Conservation (phyloP, 192 early-diverging fungal species). For the Entophlyctis helioformis region DNA sequence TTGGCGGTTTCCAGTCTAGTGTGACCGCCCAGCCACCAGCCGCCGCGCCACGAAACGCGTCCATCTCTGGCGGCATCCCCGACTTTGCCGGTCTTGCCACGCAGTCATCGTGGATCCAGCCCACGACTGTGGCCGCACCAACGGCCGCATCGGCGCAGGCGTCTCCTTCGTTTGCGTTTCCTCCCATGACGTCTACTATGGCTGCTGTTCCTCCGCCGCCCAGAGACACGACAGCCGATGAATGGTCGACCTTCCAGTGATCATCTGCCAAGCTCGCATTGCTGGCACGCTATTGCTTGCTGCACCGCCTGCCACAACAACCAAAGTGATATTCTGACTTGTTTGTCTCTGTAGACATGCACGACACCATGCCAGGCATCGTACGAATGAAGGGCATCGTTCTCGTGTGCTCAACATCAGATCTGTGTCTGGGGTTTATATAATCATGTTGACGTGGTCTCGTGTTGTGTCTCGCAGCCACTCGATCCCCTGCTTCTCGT, state of each 20-base stretch:
- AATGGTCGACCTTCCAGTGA: too few species aligned
- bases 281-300: too few species aligned
- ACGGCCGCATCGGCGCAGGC: neutral
- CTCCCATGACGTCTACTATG: too few species aligned
- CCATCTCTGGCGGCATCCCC: conserved; percentile 18
- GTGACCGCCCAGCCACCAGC: neutral
- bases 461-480: conserved; percentile 7
- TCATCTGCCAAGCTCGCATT: too few species aligned
- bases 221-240: too few species aligned
- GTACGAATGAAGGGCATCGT: too few species aligned
- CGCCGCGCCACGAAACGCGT: neutral
- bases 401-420: too few species aligned
- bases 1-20: neutral
- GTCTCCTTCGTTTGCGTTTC: neutral
- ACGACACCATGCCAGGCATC: too few species aligned
- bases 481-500: conserved; percentile 8
- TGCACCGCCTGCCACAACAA: too few species aligned
- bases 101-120: neutral
- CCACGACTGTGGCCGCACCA: neutral
- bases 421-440: neutral
- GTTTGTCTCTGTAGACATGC: too few species aligned
- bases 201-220: too few species aligned
- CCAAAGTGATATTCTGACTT: too few species aligned
- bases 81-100: conserved; percentile 17
- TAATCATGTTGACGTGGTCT: conserved; percentile 9